A percentile compares a stretch with the other conserved stretches of the same genome.
Evolutionary conservation across 2,329 filamentous ascomycete species (phyloP).

Genomic region (Fusarium transvaalense): DNA sequence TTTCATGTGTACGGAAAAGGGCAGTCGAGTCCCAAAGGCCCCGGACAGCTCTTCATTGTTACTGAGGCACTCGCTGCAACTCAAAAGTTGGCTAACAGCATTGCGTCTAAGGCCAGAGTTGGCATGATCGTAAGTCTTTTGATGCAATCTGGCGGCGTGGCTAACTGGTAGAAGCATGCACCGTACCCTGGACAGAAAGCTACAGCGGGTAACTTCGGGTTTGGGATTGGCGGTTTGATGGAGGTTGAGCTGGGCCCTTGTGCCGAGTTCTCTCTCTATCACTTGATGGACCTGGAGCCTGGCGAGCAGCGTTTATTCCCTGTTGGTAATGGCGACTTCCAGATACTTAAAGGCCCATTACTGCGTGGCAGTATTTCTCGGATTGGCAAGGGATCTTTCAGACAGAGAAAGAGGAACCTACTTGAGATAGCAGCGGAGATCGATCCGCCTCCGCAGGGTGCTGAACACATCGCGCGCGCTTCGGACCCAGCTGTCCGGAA

Average conservation of each 20-base stretch:
- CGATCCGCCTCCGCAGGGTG: neutral
- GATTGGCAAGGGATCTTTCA: slow-evolving; percentile 11
- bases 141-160: accelerated
- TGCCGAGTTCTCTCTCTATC: slow-evolving; percentile 62
- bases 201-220: slow-evolving; percentile 64
- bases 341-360: neutral
- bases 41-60: slow-evolving; percentile 57
- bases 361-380: neutral
- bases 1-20: slow-evolving; percentile 61
- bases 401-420: accelerated
- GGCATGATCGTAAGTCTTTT: slow-evolving; percentile 48
- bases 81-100: slow-evolving; percentile 58
- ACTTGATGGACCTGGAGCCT: slow-evolving; percentile 59
- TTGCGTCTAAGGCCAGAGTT: slow-evolving; percentile 49
- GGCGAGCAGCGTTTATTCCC: slow-evolving; percentile 41
- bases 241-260: slow-evolving; percentile 53
- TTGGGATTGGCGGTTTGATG: slow-evolving; percentile 48
- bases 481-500: accelerated
- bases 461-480: neutral
- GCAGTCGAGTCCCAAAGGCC: neutral
- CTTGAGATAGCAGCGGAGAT: neutral
- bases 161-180: slow-evolving; percentile 52
- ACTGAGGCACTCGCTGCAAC: slow-evolving; percentile 61
- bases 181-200: slow-evolving; percentile 65
- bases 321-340: accelerated